These are phyloP conservation scores for Schizosaccharomyces cryophilus DNA, from an alignment of 805 yeast species.

Conservation along the genomic window DNA sequence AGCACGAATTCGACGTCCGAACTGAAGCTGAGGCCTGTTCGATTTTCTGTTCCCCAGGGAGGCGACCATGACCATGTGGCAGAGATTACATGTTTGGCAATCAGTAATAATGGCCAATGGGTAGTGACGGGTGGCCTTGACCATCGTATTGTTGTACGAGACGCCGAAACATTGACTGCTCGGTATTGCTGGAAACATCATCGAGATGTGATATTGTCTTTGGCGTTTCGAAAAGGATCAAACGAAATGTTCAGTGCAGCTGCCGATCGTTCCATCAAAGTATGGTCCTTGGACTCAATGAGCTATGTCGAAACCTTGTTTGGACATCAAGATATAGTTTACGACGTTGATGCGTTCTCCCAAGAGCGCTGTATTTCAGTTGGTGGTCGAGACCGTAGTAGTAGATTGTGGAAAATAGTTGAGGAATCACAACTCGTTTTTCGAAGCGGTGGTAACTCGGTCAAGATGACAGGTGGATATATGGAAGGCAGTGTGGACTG, in stretches of 20 bases:
- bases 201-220: conserved; percentile 45
- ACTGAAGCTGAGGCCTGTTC: not conserved
- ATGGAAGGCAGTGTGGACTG: conserved; percentile 78
- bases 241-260: conserved; percentile 81
- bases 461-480: conserved; percentile 28
- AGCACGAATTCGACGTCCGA: conserved; percentile 5
- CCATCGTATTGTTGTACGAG: conserved; percentile 62
- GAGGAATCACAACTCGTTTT: conserved; percentile 87
- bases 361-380: conserved; percentile 88
- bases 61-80: conserved; percentile 45
- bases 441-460: conserved; percentile 26
- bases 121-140: conserved; percentile 85
- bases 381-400: conserved; percentile 85
- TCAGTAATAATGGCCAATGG: conserved; percentile 63
- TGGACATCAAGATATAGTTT: conserved; percentile 84
- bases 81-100: conserved; percentile 55
- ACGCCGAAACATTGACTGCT: conserved; percentile 51
- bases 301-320: conserved; percentile 75
- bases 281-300: conserved; percentile 61
- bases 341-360: conserved; percentile 55
- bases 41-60: conserved; percentile 17
- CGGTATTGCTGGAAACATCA: conserved; percentile 52
- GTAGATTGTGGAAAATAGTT: conserved; percentile 86
- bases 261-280: conserved; percentile 73
- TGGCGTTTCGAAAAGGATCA: conserved; percentile 54